Conservation (phyloP, 352 stramenopile genomes). For the Phytophthora brassicae region DNA sequence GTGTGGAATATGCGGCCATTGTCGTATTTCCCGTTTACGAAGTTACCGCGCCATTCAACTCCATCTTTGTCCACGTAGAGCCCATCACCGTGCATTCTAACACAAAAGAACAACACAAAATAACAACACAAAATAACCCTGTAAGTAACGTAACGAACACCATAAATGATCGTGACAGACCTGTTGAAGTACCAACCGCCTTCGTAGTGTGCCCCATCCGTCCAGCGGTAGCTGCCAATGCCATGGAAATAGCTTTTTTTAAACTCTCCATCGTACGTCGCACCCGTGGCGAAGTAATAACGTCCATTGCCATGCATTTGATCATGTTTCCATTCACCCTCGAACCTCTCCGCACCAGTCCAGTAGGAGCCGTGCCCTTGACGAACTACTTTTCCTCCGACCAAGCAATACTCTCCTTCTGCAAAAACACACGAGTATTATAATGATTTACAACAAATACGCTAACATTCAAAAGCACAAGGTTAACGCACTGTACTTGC, state of each 20-base stretch:
- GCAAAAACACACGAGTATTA: neutral
- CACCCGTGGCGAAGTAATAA: slow-evolving; percentile 70
- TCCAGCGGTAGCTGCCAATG: slow-evolving; percentile 62
- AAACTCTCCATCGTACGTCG: slow-evolving; percentile 79
- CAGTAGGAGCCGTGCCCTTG: slow-evolving; percentile 52
- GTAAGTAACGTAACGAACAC: slow-evolving; percentile 18
- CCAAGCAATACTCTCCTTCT: slow-evolving; percentile 52
- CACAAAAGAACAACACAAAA: slow-evolving; percentile 30
- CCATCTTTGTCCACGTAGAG: slow-evolving; percentile 75
- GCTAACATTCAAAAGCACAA: slow-evolving; percentile 10
- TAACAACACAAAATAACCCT: slow-evolving; percentile 23
- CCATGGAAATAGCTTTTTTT: slow-evolving; percentile 63
- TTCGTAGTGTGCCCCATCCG: slow-evolving; percentile 63
- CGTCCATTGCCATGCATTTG: slow-evolving; percentile 67
- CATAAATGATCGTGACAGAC: slow-evolving; percentile 22
- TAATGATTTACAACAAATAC: neutral
- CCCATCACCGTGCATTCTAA: slow-evolving; percentile 76
- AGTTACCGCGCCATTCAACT: slow-evolving; percentile 66
- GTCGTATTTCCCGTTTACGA: slow-evolving; percentile 86
- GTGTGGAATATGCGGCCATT: slow-evolving; percentile 80
- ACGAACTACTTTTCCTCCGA: slow-evolving; percentile 44
- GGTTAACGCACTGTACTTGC: slow-evolving; percentile 50
- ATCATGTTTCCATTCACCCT: slow-evolving; percentile 63
- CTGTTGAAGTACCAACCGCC: slow-evolving; percentile 59
- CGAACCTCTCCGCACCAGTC: slow-evolving; percentile 65